phyloP scores from a whole-genome alignment of 108 stramenopile genomes.

The Mediolabrus comicus region DNA sequence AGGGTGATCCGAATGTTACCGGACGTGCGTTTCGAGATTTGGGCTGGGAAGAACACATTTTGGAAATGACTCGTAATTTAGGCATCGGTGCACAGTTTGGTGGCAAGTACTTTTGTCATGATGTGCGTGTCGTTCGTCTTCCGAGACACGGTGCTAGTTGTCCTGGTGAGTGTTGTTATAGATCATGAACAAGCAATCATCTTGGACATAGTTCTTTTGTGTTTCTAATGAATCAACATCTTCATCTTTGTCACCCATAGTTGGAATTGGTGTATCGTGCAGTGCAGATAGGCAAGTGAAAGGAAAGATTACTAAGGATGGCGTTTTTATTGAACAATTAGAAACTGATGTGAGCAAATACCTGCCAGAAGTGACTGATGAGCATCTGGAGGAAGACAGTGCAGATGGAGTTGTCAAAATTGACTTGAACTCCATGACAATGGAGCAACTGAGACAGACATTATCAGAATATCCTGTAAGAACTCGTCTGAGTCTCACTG shows the following conservation, averaged over 20 bases:
- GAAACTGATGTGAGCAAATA: slow-evolving; percentile 92
- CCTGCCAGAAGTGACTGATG: slow-evolving; percentile 89
- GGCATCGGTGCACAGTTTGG: slow-evolving; percentile 97
- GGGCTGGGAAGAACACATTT: slow-evolving; percentile 86
- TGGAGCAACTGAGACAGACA: slow-evolving; percentile 80
- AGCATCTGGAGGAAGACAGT: slow-evolving; percentile 28
- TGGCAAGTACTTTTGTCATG: slow-evolving; percentile 98
- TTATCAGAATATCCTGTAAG: slow-evolving; percentile 83
- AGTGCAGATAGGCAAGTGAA: slow-evolving; percentile 95
- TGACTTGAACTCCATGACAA: slow-evolving; percentile 84
- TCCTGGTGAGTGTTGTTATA: too few relatives aligned
- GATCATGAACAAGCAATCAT: too few relatives aligned
- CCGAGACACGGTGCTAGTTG: slow-evolving; percentile 97
- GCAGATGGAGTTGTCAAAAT: slow-evolving; percentile 75
- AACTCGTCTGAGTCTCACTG: slow-evolving; percentile 87
- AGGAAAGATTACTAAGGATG: slow-evolving; percentile 92
- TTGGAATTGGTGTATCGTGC: slow-evolving; percentile 95
- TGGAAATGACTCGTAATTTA: slow-evolving; percentile 87
- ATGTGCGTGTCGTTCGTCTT: slow-evolving; percentile 91
- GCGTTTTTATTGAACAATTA: slow-evolving; percentile 92
- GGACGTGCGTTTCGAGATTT: slow-evolving; percentile 94
- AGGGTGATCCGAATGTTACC: slow-evolving; percentile 68
- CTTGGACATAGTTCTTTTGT: too few relatives aligned
- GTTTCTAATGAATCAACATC: too few relatives aligned
- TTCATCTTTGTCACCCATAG: too few relatives aligned